phyloP scores from a whole-genome alignment of 1,284 basidiomycete genomes.

The Pseudozyma sp. region DNA sequence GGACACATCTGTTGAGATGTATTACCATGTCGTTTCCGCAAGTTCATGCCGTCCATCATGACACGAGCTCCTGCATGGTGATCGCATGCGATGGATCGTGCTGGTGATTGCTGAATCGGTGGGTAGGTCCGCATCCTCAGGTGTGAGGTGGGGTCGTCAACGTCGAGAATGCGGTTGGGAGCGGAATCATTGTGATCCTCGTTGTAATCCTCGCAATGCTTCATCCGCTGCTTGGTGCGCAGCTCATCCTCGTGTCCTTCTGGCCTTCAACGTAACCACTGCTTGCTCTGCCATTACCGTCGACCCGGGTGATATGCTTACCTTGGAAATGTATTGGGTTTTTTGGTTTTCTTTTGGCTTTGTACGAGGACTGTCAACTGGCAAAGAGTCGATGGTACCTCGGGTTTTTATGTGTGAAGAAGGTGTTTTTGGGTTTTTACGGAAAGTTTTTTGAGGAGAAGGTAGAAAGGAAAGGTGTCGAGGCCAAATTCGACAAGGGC shows the following conservation, averaged over 20 bases:
- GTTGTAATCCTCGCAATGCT: too few relatives aligned
- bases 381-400: constrained; percentile 34
- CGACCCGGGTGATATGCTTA: constrained; percentile 9
- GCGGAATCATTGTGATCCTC: too few relatives aligned
- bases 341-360: constrained; percentile 40
- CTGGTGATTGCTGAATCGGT: too few relatives aligned
- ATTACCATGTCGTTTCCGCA: too few relatives aligned
- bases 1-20: too few relatives aligned
- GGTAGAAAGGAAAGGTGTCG: constrained; percentile 34
- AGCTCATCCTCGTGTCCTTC: background rate
- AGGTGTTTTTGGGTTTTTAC: constrained; percentile 51
- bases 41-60: too few relatives aligned
- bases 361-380: constrained; percentile 40
- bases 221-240: too few relatives aligned
- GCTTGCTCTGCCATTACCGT: background rate
- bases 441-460: constrained; percentile 41
- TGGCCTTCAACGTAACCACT: background rate
- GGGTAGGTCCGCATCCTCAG: too few relatives aligned
- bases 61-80: too few relatives aligned
- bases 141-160: too few relatives aligned
- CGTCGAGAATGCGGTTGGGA: too few relatives aligned
- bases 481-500: constrained; percentile 6
- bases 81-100: too few relatives aligned
- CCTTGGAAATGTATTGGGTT: constrained; percentile 37
- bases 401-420: constrained; percentile 36